A percentile compares a stretch with the other conserved stretches of the same genome.
These are phyloP conservation scores for Zostera marina DNA, from an alignment of 116 monocot species.

Conservation along the genomic window DNA sequence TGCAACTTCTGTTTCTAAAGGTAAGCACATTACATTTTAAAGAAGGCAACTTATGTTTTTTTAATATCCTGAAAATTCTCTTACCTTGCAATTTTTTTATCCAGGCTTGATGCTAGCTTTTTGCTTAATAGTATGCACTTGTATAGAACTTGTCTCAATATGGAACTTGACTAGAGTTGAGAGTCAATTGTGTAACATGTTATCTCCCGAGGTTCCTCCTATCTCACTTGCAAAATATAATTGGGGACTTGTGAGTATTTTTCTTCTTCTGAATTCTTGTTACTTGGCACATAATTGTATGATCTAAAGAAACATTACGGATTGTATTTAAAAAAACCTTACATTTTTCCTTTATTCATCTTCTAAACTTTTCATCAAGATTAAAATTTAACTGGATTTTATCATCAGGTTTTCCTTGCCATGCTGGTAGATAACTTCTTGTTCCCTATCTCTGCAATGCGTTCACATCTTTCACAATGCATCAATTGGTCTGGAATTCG, in stretches of 20 bases:
- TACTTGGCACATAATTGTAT: neutral
- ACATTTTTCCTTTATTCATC: neutral
- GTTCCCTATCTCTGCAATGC: conserved; percentile 72
- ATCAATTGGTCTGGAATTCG: conserved; percentile 95
- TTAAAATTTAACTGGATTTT: neutral
- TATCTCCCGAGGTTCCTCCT: conserved; percentile 70
- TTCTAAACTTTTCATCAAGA: neutral
- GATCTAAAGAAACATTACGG: neutral
- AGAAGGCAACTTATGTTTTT: too few species aligned
- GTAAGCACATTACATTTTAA: conserved; percentile 20
- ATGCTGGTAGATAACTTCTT: conserved; percentile 94
- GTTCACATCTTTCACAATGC: conserved; percentile 76
- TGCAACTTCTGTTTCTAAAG: conserved; percentile 27
- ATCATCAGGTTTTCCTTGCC: conserved; percentile 63
- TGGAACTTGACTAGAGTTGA: conserved; percentile 98
- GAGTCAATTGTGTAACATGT: conserved; percentile 74
- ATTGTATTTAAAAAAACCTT: neutral
- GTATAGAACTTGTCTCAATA: conserved; percentile 80
- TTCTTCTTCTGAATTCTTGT: neutral
- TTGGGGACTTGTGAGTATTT: conserved; percentile 72
- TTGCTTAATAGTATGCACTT: conserved; percentile 50
- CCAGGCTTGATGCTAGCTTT: conserved; percentile 49
- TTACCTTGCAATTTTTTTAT: neutral
- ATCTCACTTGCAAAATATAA: conserved; percentile 78
- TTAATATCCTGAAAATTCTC: neutral